These are phyloP conservation scores for Calonectria pauciramosa DNA, from an alignment of 2,329 filamentous ascomycete genomes.

Conservation along the genomic window DNA sequence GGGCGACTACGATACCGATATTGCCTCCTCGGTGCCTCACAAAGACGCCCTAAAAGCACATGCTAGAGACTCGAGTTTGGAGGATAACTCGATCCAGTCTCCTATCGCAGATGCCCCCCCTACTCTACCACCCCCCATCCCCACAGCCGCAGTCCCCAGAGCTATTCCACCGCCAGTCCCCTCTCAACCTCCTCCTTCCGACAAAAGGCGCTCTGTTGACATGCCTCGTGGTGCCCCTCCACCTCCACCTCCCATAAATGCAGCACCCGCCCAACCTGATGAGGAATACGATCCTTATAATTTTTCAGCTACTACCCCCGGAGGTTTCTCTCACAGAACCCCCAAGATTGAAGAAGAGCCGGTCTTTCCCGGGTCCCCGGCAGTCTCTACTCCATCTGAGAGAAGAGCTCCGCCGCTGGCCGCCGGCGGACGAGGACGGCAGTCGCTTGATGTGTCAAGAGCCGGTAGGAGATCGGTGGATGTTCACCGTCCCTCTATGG, in stretches of 20 bases:
- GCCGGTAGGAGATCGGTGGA: constrained; percentile 77
- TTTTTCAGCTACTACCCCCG: constrained; percentile 57
- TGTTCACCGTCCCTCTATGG: constrained; percentile 78
- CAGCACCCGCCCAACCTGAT: constrained; percentile 60
- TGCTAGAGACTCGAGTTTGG: constrained; percentile 80
- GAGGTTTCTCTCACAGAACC: constrained; percentile 51
- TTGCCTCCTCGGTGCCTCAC: constrained; percentile 91
- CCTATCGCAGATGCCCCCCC: constrained; percentile 62
- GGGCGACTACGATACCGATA: constrained; percentile 98
- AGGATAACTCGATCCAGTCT: constrained; percentile 76
- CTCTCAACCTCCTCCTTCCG: constrained; percentile 67
- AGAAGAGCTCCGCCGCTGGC: constrained; percentile 60
- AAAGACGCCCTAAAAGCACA: constrained; percentile 93
- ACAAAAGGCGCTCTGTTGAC: constrained; percentile 76
- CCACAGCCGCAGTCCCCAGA: constrained; percentile 67
- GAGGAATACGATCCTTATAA: constrained; percentile 81
- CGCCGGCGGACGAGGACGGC: constrained; percentile 44
- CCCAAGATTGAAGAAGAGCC: constrained; percentile 61
- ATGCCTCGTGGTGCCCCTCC: constrained; percentile 79
- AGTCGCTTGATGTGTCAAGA: constrained; percentile 54
- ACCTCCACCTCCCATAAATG: constrained; percentile 71
- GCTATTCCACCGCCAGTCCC: constrained; percentile 76
- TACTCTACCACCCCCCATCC: constrained; percentile 68
- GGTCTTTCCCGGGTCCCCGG: constrained; percentile 63
- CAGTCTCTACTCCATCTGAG: constrained; percentile 60